Evolutionary conservation across 202 grass and related monocot species (phyloP).

Genomic region (Elaeis oleifera): DNA sequence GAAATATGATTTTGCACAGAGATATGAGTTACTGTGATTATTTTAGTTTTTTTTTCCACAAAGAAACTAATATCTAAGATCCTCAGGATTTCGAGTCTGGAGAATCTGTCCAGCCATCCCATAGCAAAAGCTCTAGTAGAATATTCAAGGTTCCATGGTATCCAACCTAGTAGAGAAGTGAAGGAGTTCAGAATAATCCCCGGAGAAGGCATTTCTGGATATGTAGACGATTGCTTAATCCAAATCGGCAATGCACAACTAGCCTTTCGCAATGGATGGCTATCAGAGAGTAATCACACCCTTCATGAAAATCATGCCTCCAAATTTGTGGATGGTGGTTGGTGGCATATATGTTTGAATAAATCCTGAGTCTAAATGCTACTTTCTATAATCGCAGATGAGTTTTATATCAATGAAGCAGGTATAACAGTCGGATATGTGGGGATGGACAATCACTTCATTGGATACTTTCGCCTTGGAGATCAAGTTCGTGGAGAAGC

Average conservation of each 20-base stretch:
- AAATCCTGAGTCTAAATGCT: too few species aligned
- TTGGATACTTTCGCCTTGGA: conserved; percentile 18
- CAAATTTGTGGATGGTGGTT: too few species aligned
- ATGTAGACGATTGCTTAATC: background rate
- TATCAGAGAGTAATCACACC: conserved; percentile 10
- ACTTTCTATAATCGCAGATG: background rate
- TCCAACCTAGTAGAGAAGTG: background rate
- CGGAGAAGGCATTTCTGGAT: conserved; percentile 7
- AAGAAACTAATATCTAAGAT: background rate
- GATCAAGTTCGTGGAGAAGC: conserved; percentile 17
- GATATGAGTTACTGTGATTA: too few species aligned
- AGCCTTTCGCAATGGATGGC: conserved; percentile 1
- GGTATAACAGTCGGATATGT: conserved; percentile 9
- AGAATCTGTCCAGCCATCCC: conserved; percentile 14
- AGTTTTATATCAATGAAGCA: background rate
- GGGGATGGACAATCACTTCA: background rate
- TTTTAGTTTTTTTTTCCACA: too few species aligned
- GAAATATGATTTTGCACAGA: background rate
- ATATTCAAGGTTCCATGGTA: background rate
- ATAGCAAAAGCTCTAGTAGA: conserved; percentile 21
- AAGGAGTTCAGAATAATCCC: conserved; percentile 1
- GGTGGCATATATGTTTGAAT: too few species aligned
- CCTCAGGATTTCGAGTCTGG: conserved; percentile 13
- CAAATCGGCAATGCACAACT: conserved; percentile 1
- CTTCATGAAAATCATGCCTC: too few species aligned